Conservation (phyloP, 805 yeast species). For the Saitoella complicata region DNA sequence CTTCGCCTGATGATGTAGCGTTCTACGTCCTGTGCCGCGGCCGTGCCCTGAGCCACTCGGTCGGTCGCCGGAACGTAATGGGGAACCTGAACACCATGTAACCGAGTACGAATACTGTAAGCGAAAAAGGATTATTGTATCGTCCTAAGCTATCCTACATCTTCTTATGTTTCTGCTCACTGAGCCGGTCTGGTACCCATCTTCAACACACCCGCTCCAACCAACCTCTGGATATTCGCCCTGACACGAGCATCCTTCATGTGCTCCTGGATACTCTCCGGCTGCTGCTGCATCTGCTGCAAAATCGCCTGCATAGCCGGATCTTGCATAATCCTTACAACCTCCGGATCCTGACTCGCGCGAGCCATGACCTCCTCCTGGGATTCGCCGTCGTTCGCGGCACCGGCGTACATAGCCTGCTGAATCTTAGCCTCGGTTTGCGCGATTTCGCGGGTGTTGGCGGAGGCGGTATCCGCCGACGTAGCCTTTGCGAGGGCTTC, state of each 20-base stretch:
- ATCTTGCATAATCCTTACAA: constrained; percentile 72
- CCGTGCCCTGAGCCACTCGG: too few species aligned
- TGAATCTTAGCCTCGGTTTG: constrained; percentile 33
- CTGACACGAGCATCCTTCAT: constrained; percentile 91
- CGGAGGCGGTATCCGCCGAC: constrained; percentile 45
- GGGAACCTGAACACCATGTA: too few species aligned
- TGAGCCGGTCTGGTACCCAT: constrained; percentile 37
- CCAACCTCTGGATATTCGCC: constrained; percentile 71
- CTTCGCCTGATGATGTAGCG: too few species aligned
- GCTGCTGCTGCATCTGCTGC: constrained; percentile 85
- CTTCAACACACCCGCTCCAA: constrained; percentile 94
- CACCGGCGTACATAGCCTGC: constrained; percentile 59
- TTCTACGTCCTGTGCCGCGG: too few species aligned
- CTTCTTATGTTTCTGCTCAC: neutral
- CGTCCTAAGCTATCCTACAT: too few species aligned
- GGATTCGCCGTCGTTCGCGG: constrained; percentile 71
- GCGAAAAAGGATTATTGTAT: too few species aligned
- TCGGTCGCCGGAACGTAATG: too few species aligned
- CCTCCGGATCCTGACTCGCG: constrained; percentile 85
- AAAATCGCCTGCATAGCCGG: constrained; percentile 93
- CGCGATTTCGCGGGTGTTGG: constrained; percentile 49
- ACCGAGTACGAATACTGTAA: too few species aligned
- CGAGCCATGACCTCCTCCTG: constrained; percentile 89
- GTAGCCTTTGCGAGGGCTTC: constrained; percentile 72
- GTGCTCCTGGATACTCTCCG: constrained; percentile 93